Conservation (phyloP, 176 grass and related monocot species). For the bread wheat (Triticum aestivum) region IWGSC_CS_RefSeq_v2.1 NC_057811.1:36982531-36983030, state of each 20-base stretch:
- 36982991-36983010: not conserved
- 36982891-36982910: not conserved
- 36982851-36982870: constrained; percentile 76
- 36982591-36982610: not conserved
- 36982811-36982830: constrained; percentile 56
- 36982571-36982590: too few species aligned
- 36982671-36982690: not conserved
- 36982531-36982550: too few species aligned
- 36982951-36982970: not conserved
- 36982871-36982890: constrained; percentile 2
- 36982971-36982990: not conserved
- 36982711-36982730: not conserved
- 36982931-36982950: not conserved
- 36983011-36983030: not conserved
- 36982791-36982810: too few species aligned
- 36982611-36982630: not conserved
- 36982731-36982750: too few species aligned
- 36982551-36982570: too few species aligned
- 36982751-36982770: too few species aligned
- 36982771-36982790: too few species aligned
- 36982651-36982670: not conserved
- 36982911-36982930: not conserved
- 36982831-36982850: constrained; percentile 68
- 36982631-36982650: not conserved
- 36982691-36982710: not conserved